Evolutionary conservation across 495 filamentous ascomycete genomes (phyloP).

Genomic region (Umbilicaria muhlenbergii): DNA sequence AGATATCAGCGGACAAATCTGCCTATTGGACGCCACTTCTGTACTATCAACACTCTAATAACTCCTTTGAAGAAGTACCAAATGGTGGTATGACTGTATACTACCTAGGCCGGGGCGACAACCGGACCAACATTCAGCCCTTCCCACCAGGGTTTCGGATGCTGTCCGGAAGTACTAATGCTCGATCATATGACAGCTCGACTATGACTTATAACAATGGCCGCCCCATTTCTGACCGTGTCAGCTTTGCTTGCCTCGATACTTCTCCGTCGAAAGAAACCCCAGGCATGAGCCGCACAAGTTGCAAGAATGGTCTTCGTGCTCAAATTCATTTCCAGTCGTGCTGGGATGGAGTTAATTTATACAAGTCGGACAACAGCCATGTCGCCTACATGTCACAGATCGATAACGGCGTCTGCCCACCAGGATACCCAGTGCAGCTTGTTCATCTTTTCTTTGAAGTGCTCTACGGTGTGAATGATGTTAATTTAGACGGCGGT

Average conservation of each 20-base stretch:
- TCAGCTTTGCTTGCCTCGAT: slow-evolving; percentile 22
- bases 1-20: slow-evolving; percentile 47
- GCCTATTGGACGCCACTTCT: slow-evolving; percentile 53
- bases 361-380: slow-evolving; percentile 22
- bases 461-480: slow-evolving; percentile 17
- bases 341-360: slow-evolving; percentile 19
- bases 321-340: slow-evolving; percentile 29
- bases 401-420: slow-evolving; percentile 25
- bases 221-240: slow-evolving; percentile 21
- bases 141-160: slow-evolving; percentile 30
- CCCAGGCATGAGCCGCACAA: slow-evolving; percentile 12
- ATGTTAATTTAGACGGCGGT: slow-evolving; percentile 10
- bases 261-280: slow-evolving; percentile 3
- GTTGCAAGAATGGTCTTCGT: slow-evolving; percentile 19
- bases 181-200: slow-evolving; percentile 18
- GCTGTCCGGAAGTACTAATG: slow-evolving; percentile 23
- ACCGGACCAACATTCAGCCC: slow-evolving; percentile 17
- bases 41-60: slow-evolving; percentile 42
- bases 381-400: slow-evolving; percentile 24
- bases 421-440: slow-evolving; percentile 21
- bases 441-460: slow-evolving; percentile 27
- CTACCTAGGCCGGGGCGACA: slow-evolving; percentile 27
- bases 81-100: slow-evolving; percentile 24
- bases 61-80: slow-evolving; percentile 25
- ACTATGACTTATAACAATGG: slow-evolving; percentile 13